These are phyloP conservation scores for Choiromyces venosus DNA, from an alignment of 495 filamentous ascomycete species.

Conservation along the genomic window DNA sequence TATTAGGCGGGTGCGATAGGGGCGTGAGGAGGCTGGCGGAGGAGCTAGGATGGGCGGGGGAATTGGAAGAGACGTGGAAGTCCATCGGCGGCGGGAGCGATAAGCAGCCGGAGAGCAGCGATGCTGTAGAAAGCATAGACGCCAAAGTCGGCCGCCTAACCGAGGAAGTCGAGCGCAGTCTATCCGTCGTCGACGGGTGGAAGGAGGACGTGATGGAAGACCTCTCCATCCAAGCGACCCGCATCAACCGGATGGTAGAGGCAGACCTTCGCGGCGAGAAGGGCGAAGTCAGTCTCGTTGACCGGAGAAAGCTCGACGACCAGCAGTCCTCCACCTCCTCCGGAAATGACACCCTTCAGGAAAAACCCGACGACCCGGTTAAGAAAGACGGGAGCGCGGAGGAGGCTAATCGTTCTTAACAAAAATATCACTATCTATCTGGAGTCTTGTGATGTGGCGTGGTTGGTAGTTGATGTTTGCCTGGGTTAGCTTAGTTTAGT, in stretches of 20 bases:
- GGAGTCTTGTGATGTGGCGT: too few relatives aligned
- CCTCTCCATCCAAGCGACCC: neutral
- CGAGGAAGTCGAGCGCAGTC: constrained; percentile 28
- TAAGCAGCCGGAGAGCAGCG: constrained; percentile 1
- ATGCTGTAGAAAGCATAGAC: constrained; percentile 30
- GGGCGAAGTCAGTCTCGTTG: neutral
- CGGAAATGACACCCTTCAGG: too few relatives aligned
- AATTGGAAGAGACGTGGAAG: constrained; percentile 67
- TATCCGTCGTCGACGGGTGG: constrained; percentile 7
- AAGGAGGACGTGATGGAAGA: neutral
- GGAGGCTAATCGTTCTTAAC: too few relatives aligned
- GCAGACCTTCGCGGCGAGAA: neutral
- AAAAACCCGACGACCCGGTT: too few relatives aligned
- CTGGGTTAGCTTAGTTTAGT: too few relatives aligned
- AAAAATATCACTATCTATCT: too few relatives aligned
- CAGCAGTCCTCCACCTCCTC: too few relatives aligned
- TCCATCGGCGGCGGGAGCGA: constrained; percentile 7
- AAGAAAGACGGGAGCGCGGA: too few relatives aligned
- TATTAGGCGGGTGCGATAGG: constrained; percentile 71
- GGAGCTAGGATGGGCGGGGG: constrained; percentile 77
- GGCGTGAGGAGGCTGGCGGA: constrained; percentile 78
- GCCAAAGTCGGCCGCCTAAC: constrained; percentile 40
- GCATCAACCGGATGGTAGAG: neutral
- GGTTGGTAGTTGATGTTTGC: too few relatives aligned
- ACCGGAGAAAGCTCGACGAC: neutral